Evolutionary conservation across 805 yeast species (phyloP), one percentile per base, ranked within the genome.

Genomic region (Candida krabiensis): DNA sequence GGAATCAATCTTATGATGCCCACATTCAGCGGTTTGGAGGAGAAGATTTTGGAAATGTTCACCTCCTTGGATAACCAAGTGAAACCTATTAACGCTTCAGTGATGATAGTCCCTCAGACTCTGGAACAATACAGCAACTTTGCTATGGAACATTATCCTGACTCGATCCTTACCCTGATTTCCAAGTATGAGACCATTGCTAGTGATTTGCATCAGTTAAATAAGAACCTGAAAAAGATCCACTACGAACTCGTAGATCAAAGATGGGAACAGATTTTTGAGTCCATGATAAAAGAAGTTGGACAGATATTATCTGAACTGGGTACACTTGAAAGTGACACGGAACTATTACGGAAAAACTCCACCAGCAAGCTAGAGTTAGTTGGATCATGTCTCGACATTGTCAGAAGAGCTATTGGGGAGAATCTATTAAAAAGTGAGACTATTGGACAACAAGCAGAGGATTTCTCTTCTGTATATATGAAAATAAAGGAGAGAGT

Each of bases 191-290:
- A 67, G 21, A 40, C 47, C 2, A 50, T 79, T 13, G 46, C 67
- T 7, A 60, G 59, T 9, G 67, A 69, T 41, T 70, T 74, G 60
- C 55, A 64, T 14, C 58, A 63, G 38, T 56, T 81, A 33, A 61
- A 64, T 8, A 49, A 50, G 9, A 75, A 73, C 35, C 44, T 77
- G 11, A 53, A 54, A 3, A 59, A 54, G 5, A 59, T 81, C 43
- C 72, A 73, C 47, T 43, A 40, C 4, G 77, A 74, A 28, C 47
- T 73, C 19, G 66, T 82, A 4, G 81, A 78, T 41, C 54, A 62
- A 19, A 69, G 78, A 52, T 82, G 87, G 86, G 60, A 66, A 44
- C 70, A 70, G 17, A 63, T 80, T 2, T 79, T 80, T 44, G 60
- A 61, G 19, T 71, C 66, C 41, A 53, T 80, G 36, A 63, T 76